Conservation (phyloP, 2,329 filamentous ascomycete genomes). For the Rutstroemia sp. region DNA sequence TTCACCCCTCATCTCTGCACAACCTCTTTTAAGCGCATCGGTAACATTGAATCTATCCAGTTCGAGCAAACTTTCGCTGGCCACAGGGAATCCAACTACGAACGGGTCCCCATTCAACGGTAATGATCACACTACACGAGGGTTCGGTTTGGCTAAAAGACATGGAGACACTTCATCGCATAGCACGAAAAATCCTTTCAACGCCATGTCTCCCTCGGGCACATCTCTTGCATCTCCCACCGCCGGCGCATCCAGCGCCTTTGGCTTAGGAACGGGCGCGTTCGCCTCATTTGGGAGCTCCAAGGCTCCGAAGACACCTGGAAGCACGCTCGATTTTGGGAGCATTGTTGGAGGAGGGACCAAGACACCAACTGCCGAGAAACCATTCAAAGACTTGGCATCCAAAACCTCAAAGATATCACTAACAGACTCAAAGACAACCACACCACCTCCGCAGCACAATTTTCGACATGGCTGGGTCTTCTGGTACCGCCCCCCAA, state of each 20-base stretch:
- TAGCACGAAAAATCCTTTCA: constrained; percentile 71
- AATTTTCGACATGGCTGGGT: constrained; percentile 83
- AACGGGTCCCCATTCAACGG: constrained; percentile 22
- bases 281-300: constrained; percentile 90
- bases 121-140: constrained; percentile 51
- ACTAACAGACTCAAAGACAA: constrained; percentile 40
- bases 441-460: constrained; percentile 40
- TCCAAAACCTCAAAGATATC: constrained; percentile 28
- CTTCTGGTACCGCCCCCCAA: constrained; percentile 94
- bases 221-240: constrained; percentile 8
- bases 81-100: constrained; percentile 49
- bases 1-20: constrained; percentile 5
- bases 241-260: constrained; percentile 73
- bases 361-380: constrained; percentile 54
- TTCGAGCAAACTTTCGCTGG: constrained; percentile 78
- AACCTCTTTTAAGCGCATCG: constrained; percentile 3
- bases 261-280: constrained; percentile 87
- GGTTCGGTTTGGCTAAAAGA: constrained; percentile 61
- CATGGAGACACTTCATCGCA: constrained; percentile 69
- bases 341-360: constrained; percentile 41
- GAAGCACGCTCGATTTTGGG: constrained; percentile 71
- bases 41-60: constrained; percentile 20
- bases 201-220: constrained; percentile 33
- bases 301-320: constrained; percentile 82
- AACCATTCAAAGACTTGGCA: constrained; percentile 46